Base-by-base conservation (phyloP, 116 monocot species). In the Posidonia oceanica region DNA sequence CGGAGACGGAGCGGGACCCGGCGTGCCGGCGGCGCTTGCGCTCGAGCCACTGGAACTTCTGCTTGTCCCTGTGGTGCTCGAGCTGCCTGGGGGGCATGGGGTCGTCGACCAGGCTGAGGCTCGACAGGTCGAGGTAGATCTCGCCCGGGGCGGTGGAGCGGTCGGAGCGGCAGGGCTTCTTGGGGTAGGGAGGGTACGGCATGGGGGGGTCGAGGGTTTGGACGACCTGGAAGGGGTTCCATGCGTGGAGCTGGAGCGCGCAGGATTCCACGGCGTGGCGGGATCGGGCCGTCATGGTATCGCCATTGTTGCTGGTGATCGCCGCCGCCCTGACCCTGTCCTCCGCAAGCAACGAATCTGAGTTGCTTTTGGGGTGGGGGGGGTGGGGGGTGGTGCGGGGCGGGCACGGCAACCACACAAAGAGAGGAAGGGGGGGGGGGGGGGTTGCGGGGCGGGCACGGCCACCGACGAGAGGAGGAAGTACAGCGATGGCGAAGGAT, bases 1-100 rank as follows among this genome's bases (percentile, higher is more conserved):
- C 91, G 29, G 94, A 94, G 16, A 94, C 85, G 13, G 95, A 95
- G 0, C 95, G 78, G 63, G 94, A 94, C 11, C 78, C 85, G 7
- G 76, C 65, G 5, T 82, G 85, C 14, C 84, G 74, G 54, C 88
- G 78, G 68, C 88, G 83, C 55, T 85, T 81, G 6, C 66, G 67
- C 4, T 69, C 74, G 60, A 82, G 23, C 85, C 78, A 81, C 42
- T 72, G 75, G 79, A 78, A 57, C 36, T 59, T 17, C 67, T 14
- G 73, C 14, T 36, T 15, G 68, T 59, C 39, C 16, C 58, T 5
- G 7, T 48, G 48, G 16, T 17, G 58, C 13, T n/a, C 67, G 14
- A 10, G 40, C 73, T 63, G 58, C 54, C 22, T 59, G 16, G 67
- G 48, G 21, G 61, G 65, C 2, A 23, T 39, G 51, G 71, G 60